Percentiles rank a stretch among this genome's conserved stretches.
phyloP scores from a whole-genome alignment of 2,329 filamentous ascomycete genomes.

The Sclerotinia trifoliorum region DNA sequence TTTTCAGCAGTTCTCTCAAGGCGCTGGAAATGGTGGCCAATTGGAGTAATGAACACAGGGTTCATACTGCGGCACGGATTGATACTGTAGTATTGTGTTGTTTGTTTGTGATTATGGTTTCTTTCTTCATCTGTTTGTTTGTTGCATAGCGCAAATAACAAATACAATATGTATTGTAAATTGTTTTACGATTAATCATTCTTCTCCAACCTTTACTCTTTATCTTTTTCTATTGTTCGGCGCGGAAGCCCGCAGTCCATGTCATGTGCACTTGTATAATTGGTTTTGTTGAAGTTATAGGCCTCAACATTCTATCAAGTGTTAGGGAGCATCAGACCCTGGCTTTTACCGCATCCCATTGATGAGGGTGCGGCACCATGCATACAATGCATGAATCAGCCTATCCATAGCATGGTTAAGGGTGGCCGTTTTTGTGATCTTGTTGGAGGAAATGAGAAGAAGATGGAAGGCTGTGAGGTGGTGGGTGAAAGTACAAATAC shows the following conservation, averaged over 20 bases:
- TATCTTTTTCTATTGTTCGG: background rate
- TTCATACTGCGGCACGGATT: background rate
- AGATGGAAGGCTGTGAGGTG: background rate
- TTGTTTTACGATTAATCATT: background rate
- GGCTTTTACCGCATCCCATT: background rate
- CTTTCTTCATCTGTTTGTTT: background rate
- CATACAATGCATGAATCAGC: slow-evolving; percentile 3
- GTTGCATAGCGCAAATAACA: no score
- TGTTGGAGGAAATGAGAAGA: background rate
- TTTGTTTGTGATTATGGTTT: background rate
- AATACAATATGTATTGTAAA: background rate
- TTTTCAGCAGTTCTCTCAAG: background rate
- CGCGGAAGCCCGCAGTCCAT: background rate
- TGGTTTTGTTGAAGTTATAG: background rate
- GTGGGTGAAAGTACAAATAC: background rate
- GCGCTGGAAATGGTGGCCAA: background rate
- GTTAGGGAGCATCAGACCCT: background rate
- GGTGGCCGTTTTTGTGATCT: background rate
- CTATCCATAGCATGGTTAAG: background rate
- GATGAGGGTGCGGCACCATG: background rate
- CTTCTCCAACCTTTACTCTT: background rate
- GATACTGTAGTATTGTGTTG: background rate
- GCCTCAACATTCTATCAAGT: background rate
- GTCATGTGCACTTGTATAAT: no score
- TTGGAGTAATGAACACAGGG: background rate